A percentile compares a stretch with the other conserved stretches of the same genome.
These are phyloP conservation scores for Saccharomycopsis sp. DNA, from an alignment of 805 yeast species.

Conservation along the genomic window DNA sequence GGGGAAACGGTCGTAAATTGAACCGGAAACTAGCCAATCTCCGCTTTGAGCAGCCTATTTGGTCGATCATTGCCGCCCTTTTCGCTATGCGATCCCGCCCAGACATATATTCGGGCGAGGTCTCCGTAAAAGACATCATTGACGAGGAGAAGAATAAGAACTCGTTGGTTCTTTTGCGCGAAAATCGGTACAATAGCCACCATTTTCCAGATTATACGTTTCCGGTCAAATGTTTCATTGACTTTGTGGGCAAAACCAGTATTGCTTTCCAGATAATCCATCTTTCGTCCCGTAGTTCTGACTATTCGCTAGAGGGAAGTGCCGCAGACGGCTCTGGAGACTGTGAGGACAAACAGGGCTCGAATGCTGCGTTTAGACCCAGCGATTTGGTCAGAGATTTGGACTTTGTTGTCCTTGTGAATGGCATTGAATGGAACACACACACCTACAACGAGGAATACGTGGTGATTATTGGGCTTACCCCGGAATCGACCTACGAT, in stretches of 20 bases:
- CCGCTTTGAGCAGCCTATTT: slow-evolving; percentile 37
- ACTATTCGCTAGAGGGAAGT: not conserved
- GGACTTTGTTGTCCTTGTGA: slow-evolving; percentile 43
- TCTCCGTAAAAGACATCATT: slow-evolving; percentile 14
- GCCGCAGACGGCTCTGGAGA: not conserved
- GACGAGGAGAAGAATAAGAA: slow-evolving; percentile 13
- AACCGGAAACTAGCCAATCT: slow-evolving; percentile 26
- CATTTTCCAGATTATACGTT: slow-evolving; percentile 24
- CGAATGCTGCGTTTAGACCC: slow-evolving; percentile 12
- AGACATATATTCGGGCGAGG: slow-evolving; percentile 39
- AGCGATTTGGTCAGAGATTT: slow-evolving; percentile 3
- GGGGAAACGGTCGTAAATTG: slow-evolving; percentile 21
- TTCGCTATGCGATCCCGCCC: slow-evolving; percentile 42
- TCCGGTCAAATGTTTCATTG: slow-evolving; percentile 34
- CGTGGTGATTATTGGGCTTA: slow-evolving; percentile 57
- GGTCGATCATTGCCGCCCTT: slow-evolving; percentile 47
- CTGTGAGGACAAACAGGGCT: slow-evolving; percentile 15
- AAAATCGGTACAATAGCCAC: slow-evolving; percentile 20
- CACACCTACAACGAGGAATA: slow-evolving; percentile 36
- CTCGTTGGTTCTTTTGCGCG: slow-evolving; percentile 16
- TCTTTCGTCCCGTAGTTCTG: slow-evolving; percentile 15
- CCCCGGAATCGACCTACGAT: slow-evolving; percentile 59
- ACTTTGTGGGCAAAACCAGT: slow-evolving; percentile 46
- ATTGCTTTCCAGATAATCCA: slow-evolving; percentile 45
- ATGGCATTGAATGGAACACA: slow-evolving; percentile 54